Evolutionary conservation across 306 rosid genomes (phyloP).

Genomic region (Glycine soja): DNA sequence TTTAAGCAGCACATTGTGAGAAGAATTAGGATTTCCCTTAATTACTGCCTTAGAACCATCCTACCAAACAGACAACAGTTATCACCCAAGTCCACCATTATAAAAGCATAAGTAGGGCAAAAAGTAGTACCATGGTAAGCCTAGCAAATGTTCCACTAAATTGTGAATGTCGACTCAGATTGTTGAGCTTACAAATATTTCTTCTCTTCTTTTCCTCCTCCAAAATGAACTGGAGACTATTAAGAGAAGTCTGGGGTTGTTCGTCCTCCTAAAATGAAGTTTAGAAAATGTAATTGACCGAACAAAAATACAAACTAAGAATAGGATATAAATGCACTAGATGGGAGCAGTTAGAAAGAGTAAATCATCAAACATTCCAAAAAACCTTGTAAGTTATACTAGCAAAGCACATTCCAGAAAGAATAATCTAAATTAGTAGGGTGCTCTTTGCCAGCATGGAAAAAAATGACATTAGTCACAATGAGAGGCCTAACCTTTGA

Average conservation of each 20-base stretch:
- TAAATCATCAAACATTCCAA: not conserved
- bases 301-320: slow-evolving; percentile 28
- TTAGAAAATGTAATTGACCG: slow-evolving; percentile 34
- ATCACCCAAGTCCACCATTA: slow-evolving; percentile 41
- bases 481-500: slow-evolving; percentile 60
- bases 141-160: slow-evolving; percentile 87
- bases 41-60: slow-evolving; percentile 91
- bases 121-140: slow-evolving; percentile 69
- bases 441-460: slow-evolving; percentile 29
- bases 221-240: slow-evolving; percentile 77
- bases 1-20: slow-evolving; percentile 61
- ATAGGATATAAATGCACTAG: slow-evolving; percentile 33
- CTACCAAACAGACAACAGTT: slow-evolving; percentile 55
- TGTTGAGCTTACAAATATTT: slow-evolving; percentile 55
- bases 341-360: slow-evolving; percentile 16
- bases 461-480: slow-evolving; percentile 21
- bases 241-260: slow-evolving; percentile 59
- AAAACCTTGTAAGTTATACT: too few relatives aligned
- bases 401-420: slow-evolving; percentile 22
- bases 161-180: slow-evolving; percentile 72
- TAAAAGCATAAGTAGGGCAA: slow-evolving; percentile 37
- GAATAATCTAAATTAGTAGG: slow-evolving; percentile 3
- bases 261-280: slow-evolving; percentile 59
- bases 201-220: slow-evolving; percentile 80
- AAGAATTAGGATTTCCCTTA: slow-evolving; percentile 80